Conservation (phyloP, 2,329 filamentous ascomycete species). For the Epichloe baconii region DNA sequence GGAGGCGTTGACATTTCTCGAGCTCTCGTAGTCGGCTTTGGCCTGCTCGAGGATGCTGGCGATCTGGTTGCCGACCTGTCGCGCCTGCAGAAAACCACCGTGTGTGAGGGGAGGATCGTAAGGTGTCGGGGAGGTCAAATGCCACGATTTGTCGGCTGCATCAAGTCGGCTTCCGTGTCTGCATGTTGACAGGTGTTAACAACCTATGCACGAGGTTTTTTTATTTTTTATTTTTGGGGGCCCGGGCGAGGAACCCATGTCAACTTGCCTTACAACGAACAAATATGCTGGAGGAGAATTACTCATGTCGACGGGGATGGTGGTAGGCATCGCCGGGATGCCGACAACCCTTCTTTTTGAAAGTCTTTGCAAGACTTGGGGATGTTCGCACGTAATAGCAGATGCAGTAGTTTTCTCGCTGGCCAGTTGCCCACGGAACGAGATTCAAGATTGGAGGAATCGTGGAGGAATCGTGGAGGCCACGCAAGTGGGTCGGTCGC, state of each 20-base stretch:
- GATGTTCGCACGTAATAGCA: not conserved
- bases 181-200: not conserved
- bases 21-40: constrained; percentile 29
- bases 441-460: too few species aligned
- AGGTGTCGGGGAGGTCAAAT: constrained; percentile 79
- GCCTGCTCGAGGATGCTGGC: constrained; percentile 52
- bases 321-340: not conserved
- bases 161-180: constrained; percentile 91
- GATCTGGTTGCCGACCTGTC: constrained; percentile 71
- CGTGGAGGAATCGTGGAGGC: too few species aligned
- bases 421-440: too few species aligned
- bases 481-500: not conserved
- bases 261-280: constrained; percentile 29
- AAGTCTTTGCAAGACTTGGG: not conserved
- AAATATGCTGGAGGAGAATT: constrained; percentile 24
- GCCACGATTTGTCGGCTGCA: constrained; percentile 89
- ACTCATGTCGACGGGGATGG: constrained; percentile 5
- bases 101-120: constrained; percentile 93
- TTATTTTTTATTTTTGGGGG: not conserved
- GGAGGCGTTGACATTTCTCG: constrained; percentile 9
- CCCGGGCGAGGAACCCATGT: too few species aligned
- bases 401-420: not conserved
- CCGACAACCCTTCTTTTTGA: not conserved
- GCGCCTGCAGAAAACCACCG: constrained; percentile 81
- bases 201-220: not conserved